Percentiles rank a stretch among this genome's conserved stretches.
Conservation (phyloP, 2,329 filamentous ascomycete genomes). For the Penicillium sp. region DNA sequence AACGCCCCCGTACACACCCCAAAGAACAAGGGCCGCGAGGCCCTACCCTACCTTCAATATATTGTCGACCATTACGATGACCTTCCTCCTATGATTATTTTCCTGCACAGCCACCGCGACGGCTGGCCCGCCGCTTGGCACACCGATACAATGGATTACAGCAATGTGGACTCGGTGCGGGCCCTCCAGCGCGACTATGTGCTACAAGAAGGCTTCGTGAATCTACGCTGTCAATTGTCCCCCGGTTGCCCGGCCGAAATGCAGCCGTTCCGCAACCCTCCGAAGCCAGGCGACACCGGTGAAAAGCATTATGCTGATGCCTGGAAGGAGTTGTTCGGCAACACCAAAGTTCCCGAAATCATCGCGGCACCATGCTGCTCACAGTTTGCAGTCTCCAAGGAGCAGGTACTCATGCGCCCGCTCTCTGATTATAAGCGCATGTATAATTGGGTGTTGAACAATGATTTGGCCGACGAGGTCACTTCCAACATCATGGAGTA, state of each 20-base stretch:
- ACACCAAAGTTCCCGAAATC: slow-evolving; percentile 43
- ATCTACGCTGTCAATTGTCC: slow-evolving; percentile 53
- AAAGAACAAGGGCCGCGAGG: slow-evolving; percentile 47
- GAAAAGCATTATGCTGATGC: slow-evolving; percentile 34
- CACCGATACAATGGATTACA: slow-evolving; percentile 57
- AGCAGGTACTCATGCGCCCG: slow-evolving; percentile 50
- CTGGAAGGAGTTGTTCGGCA: slow-evolving; percentile 24
- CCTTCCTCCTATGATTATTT: slow-evolving; percentile 54
- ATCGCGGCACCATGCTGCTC: slow-evolving; percentile 61
- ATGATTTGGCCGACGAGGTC: slow-evolving; percentile 53
- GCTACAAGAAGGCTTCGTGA: slow-evolving; percentile 56
- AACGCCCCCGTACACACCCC: slow-evolving; percentile 32
- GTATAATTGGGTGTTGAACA: slow-evolving; percentile 59
- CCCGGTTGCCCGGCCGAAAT: slow-evolving; percentile 36
- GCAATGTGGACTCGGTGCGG: slow-evolving; percentile 53
- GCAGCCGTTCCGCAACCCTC: slow-evolving; percentile 23
- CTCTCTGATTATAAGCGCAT: slow-evolving; percentile 55
- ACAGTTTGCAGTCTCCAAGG: slow-evolving; percentile 61
- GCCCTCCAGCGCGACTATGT: slow-evolving; percentile 53
- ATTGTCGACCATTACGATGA: slow-evolving; percentile 48
- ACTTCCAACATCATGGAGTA: slow-evolving; percentile 63
- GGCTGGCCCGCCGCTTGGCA: slow-evolving; percentile 52
- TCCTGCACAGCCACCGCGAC: slow-evolving; percentile 58
- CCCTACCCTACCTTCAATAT: slow-evolving; percentile 48
- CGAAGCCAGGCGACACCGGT: slow-evolving; percentile 23